Evolutionary conservation across 345 rosid genomes (phyloP), one percentile per base, ranked within the genome.

Genomic region (Lagerstroemia speciosa): DNA sequence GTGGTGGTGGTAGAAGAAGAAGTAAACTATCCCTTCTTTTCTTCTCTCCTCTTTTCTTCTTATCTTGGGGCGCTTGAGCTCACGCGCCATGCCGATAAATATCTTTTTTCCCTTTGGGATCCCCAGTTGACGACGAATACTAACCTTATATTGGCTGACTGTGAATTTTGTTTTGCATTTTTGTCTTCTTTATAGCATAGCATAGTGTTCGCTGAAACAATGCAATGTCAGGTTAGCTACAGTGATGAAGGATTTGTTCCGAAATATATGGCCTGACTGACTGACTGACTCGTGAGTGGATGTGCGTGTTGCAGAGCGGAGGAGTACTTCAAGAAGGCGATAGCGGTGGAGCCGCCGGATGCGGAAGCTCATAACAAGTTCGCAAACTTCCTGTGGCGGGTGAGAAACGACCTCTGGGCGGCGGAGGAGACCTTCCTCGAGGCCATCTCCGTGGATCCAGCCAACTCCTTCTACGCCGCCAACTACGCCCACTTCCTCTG

Each of bases 241-340:
- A 41, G 46, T 41, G 14, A 9, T 41, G 46, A 16, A 9, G 14
- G 46, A 41, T 52, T 2, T 29, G 6, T 45, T 24, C 12, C 50
- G 32, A 33, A 37, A 48, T 1, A 3, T 52, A 43, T 19, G 45
- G 16, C 50, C 0, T 19, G 19, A 16, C 53, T 46, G n/a, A n/a
- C n/a, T n/a, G n/a, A n/a, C n/a, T n/a, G n/a, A n/a, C n/a, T n/a
- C n/a, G n/a, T n/a, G n/a, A n/a, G n/a, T n/a, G n/a, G n/a, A n/a
- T n/a, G n/a, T n/a, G n/a, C n/a, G n/a, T n/a, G n/a, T n/a, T n/a
- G 69, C 87, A 94, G 99, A 71, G 97, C 99, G 55, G 96, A 94
- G 69, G 87, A 80, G 64, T 87, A 81, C 74, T 94, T 94, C 71
- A 94, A 89, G 75, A 79, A 77, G 82, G 96, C 95, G 31, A 65